These are phyloP conservation scores for Neofusicoccum cordaticola DNA, from an alignment of 2,329 filamentous ascomycete species.

Conservation along the genomic window DNA sequence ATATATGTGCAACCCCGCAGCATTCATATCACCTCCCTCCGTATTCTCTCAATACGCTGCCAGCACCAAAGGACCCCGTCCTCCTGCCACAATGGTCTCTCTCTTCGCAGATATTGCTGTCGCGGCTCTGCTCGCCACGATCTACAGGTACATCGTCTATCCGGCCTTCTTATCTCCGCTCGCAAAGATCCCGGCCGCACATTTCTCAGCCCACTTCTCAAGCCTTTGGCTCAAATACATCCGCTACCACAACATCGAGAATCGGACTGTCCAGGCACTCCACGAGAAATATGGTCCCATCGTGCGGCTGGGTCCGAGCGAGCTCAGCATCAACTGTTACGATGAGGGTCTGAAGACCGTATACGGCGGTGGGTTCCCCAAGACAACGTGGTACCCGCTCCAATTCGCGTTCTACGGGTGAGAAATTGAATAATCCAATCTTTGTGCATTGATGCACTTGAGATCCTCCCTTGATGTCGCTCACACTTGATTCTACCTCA, in stretches of 20 bases:
- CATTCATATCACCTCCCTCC: too few relatives aligned
- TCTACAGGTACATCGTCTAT: neutral
- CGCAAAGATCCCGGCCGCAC: conserved; percentile 59
- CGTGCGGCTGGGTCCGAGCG: conserved; percentile 62
- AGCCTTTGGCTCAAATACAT: conserved; percentile 66
- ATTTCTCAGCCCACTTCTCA: conserved; percentile 64
- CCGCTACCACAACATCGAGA: conserved; percentile 60
- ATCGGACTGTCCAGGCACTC: conserved; percentile 59
- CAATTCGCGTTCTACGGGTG: neutral
- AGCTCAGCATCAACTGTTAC: conserved; percentile 68
- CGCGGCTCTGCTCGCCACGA: neutral
- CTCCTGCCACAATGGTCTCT: neutral
- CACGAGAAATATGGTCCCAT: conserved; percentile 60
- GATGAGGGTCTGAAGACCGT: conserved; percentile 64
- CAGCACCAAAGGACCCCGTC: too few relatives aligned
- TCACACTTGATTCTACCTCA: neutral
- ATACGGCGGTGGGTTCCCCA: conserved; percentile 58
- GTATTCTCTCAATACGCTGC: too few relatives aligned
- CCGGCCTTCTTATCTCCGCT: neutral
- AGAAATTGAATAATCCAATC: neutral
- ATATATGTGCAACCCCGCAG: too few relatives aligned
- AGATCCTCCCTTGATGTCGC: neutral
- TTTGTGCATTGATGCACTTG: too few relatives aligned
- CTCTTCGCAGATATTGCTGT: neutral
- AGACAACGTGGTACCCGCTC: neutral